Percentiles rank a stretch among this genome's conserved stretches.
Conservation (phyloP, 2,329 filamentous ascomycete genomes). For the Fusarium penzigii region DNA sequence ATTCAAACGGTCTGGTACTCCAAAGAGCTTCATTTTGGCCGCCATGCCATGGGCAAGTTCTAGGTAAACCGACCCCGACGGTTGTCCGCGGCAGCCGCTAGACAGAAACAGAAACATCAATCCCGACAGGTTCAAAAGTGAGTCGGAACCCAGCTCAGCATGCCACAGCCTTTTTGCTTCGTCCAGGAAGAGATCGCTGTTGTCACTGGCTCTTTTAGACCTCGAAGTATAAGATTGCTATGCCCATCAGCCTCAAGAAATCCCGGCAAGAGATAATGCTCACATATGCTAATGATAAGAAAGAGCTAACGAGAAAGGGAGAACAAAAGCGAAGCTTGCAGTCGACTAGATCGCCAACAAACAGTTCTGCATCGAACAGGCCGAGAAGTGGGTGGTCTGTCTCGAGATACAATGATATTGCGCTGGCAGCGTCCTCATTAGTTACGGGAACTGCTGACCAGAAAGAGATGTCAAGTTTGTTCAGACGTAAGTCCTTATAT, state of each 20-base stretch:
- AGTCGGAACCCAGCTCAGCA: not conserved
- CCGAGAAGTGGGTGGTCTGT: conserved; percentile 42
- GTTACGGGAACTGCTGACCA: conserved; percentile 38
- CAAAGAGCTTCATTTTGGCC: not conserved
- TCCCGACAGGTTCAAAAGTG: not conserved
- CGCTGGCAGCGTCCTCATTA: conserved; percentile 31
- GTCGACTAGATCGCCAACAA: conserved; percentile 36
- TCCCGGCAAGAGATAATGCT: not conserved
- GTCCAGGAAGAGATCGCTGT: not conserved
- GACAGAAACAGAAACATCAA: not conserved
- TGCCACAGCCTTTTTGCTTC: not conserved
- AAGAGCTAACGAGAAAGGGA: not conserved
- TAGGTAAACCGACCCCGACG: not conserved
- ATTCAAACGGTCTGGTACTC: not conserved
- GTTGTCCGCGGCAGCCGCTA: not conserved
- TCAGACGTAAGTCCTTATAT: conserved; percentile 17
- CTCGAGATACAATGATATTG: conserved; percentile 39
- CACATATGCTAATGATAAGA: not conserved
- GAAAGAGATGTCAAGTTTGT: conserved; percentile 29
- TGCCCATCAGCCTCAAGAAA: not conserved
- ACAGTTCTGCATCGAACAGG: conserved; percentile 36
- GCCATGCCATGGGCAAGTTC: not conserved
- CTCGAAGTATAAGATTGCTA: not conserved
- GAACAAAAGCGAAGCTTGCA: not conserved
- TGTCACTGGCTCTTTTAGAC: not conserved